phyloP scores from a whole-genome alignment of 805 yeast genomes.

The Starmerella vitae region DNA sequence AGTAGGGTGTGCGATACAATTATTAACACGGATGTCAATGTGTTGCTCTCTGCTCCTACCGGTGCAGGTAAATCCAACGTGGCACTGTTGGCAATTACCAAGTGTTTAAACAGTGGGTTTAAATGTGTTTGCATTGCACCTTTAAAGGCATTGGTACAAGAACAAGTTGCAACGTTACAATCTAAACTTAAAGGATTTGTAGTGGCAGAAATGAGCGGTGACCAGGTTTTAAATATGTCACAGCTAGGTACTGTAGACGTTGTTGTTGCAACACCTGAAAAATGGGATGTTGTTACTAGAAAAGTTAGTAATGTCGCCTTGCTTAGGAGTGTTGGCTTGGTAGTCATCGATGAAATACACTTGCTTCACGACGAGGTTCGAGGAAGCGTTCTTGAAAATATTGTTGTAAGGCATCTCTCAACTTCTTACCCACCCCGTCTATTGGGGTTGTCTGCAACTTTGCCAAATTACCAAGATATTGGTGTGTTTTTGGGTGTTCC shows the following conservation, averaged over 20 bases:
- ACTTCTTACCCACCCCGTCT: slow-evolving; percentile 36
- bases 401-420: slow-evolving; percentile 61
- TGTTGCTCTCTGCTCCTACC: slow-evolving; percentile 90
- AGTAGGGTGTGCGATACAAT: slow-evolving; percentile 72
- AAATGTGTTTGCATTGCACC: slow-evolving; percentile 88
- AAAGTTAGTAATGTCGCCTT: slow-evolving; percentile 57
- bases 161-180: slow-evolving; percentile 76
- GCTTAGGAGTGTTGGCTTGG: slow-evolving; percentile 47
- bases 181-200: slow-evolving; percentile 54
- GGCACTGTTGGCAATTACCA: slow-evolving; percentile 70
- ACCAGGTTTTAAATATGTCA: slow-evolving; percentile 56
- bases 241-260: slow-evolving; percentile 71
- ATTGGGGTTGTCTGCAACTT: slow-evolving; percentile 82
- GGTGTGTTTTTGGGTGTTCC: slow-evolving; percentile 64
- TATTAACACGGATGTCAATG: slow-evolving; percentile 52
- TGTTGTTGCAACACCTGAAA: slow-evolving; percentile 88
- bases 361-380: slow-evolving; percentile 72
- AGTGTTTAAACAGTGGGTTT: slow-evolving; percentile 46
- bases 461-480: slow-evolving; percentile 80
- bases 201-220: slow-evolving; percentile 87
- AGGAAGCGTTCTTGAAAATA: slow-evolving; percentile 86
- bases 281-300: slow-evolving; percentile 93
- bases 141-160: slow-evolving; percentile 86
- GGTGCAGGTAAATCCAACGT: slow-evolving; percentile 98
- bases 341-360: slow-evolving; percentile 88